phyloP scores from a whole-genome alignment of 768 basidiomycete genomes.

The Pluteus cervinus region DNA sequence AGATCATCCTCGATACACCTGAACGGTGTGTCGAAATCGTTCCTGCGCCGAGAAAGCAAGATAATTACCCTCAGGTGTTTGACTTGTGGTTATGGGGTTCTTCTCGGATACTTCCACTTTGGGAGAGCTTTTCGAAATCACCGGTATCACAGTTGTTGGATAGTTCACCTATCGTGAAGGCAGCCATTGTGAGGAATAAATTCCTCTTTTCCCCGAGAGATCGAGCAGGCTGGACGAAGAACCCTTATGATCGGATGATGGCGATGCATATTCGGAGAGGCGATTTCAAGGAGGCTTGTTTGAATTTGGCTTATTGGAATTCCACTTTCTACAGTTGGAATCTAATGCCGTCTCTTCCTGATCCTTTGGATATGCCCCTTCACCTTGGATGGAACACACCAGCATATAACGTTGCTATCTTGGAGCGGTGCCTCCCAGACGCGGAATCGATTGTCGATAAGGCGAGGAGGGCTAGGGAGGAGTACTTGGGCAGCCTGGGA shows the following conservation, averaged over 20 bases:
- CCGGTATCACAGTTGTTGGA: slow-evolving; percentile 9
- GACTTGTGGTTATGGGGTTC: too few relatives aligned
- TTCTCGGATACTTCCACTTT: not conserved
- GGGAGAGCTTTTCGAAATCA: slow-evolving; percentile 9
- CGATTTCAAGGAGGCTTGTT: slow-evolving; percentile 12
- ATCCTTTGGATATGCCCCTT: slow-evolving; percentile 8
- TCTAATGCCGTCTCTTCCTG: slow-evolving; percentile 10
- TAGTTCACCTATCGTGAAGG: slow-evolving; percentile 13
- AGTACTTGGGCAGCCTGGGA: slow-evolving; percentile 15
- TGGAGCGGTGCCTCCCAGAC: slow-evolving; percentile 47
- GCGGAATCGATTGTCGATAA: slow-evolving; percentile 41
- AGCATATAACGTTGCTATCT: slow-evolving; percentile 27
- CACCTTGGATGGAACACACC: not conserved
- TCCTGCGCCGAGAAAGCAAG: slow-evolving; percentile 1
- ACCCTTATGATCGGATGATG: slow-evolving; percentile 6
- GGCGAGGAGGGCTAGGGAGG: slow-evolving; percentile 24
- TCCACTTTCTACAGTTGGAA: slow-evolving; percentile 13
- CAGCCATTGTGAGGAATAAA: slow-evolving; percentile 8
- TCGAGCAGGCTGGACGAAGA: slow-evolving; percentile 1
- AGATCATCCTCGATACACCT: slow-evolving; percentile 3
- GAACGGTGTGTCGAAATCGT: slow-evolving; percentile 10
- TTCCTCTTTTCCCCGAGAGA: slow-evolving; percentile 2
- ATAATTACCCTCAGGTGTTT: slow-evolving; percentile 7
- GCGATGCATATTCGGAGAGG: slow-evolving; percentile 14
- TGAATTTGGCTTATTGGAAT: slow-evolving; percentile 6